Conservation (phyloP, 176 grass and related monocot genomes). For the Ensete glaucum region DNA sequence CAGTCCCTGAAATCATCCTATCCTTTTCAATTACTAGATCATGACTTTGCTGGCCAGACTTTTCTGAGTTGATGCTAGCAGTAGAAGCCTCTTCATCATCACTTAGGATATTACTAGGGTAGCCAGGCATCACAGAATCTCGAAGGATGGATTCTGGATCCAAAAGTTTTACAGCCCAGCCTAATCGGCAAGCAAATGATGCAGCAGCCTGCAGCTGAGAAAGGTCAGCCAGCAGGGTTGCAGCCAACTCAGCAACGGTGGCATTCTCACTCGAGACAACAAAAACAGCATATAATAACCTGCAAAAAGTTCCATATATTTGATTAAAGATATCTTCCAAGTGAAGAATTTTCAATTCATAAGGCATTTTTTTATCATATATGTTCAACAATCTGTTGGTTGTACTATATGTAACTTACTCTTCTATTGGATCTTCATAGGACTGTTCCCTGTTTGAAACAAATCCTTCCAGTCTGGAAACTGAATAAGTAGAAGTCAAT, state of each 20-base stretch:
- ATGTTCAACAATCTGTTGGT: not conserved
- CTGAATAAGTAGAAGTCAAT: conserved; percentile 40
- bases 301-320: conserved; percentile 29
- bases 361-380: not conserved
- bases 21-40: conserved; percentile 43
- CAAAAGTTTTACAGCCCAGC: conserved; percentile 82
- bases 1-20: conserved; percentile 49
- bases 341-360: not conserved
- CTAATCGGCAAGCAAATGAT: conserved; percentile 87
- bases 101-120: conserved; percentile 62
- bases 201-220: conserved; percentile 80
- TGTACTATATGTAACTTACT: conserved; percentile 44
- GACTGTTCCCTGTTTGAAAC: conserved; percentile 96
- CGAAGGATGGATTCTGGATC: conserved; percentile 60
- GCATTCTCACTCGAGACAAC: conserved; percentile 95
- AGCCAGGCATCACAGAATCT: conserved; percentile 39
- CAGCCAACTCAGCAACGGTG: conserved; percentile 90
- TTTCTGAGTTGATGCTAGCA: conserved; percentile 78
- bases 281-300: conserved; percentile 94
- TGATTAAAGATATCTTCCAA: not conserved
- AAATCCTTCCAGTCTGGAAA: conserved; percentile 97
- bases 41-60: conserved; percentile 44
- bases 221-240: conserved; percentile 86
- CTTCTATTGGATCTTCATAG: conserved; percentile 98
- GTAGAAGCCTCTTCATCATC: conserved; percentile 95